phyloP scores from a whole-genome alignment of 148 eudicot species.

The Rhododendron griersonianum region DNA sequence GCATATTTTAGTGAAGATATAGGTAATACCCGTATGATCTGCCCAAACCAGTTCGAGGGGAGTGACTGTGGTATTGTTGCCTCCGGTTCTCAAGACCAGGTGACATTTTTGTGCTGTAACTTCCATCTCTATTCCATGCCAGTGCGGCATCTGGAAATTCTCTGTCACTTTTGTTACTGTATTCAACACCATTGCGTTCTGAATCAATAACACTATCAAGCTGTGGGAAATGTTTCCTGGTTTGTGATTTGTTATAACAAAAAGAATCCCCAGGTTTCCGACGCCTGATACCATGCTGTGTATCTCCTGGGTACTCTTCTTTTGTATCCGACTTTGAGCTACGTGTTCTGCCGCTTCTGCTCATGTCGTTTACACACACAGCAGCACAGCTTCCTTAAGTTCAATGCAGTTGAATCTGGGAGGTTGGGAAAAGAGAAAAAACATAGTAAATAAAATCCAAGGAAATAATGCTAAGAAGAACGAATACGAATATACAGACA shows the following conservation, averaged over 20 bases:
- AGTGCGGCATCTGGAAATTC: slow-evolving; percentile 19
- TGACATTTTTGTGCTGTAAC: slow-evolving; percentile 29
- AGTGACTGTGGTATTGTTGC: slow-evolving; percentile 25
- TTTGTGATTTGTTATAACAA: slow-evolving; percentile 6
- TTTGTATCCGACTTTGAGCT: slow-evolving; percentile 45
- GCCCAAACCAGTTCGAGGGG: slow-evolving; percentile 32
- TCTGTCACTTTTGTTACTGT: slow-evolving; percentile 22
- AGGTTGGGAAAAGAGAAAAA: background rate
- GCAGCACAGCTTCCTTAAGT: slow-evolving; percentile 14
- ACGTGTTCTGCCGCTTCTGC: slow-evolving; percentile 51
- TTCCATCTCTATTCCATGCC: slow-evolving; percentile 28
- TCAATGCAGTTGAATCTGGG: background rate
- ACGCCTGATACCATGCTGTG: slow-evolving; percentile 4
- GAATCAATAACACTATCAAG: slow-evolving; percentile 1
- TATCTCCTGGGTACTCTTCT: slow-evolving; percentile 29
- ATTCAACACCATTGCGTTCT: slow-evolving; percentile 15
- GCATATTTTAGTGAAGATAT: background rate
- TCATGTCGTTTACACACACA: slow-evolving; percentile 32
- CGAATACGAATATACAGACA: background rate
- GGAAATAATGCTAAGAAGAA: background rate
- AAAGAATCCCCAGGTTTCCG: slow-evolving; percentile 9
- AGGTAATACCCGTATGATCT: slow-evolving; percentile 27
- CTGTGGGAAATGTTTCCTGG: background rate
- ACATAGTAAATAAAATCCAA: background rate
- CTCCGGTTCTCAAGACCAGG: slow-evolving; percentile 48